Percentiles rank a stretch among this genome's conserved stretches.
phyloP scores from a whole-genome alignment of 495 filamentous ascomycete species.

The Aspergillus funiculosus region DNA sequence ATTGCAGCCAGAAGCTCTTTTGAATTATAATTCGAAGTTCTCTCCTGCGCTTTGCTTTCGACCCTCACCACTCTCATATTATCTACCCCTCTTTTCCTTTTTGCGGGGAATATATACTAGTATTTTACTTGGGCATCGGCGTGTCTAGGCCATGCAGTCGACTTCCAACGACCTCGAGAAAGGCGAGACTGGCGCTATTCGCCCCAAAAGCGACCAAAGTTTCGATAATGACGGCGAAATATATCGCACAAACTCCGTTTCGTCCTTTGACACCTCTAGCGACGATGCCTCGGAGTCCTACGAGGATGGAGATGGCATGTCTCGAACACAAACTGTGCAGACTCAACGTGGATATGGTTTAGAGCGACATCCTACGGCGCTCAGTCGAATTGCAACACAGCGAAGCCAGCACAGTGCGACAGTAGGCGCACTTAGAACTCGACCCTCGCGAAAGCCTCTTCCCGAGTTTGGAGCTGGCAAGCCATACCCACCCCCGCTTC shows the following conservation, averaged over 20 bases:
- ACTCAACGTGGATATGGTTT: slow-evolving; percentile 54
- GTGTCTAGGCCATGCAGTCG: slow-evolving; percentile 27
- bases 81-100: not conserved
- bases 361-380: slow-evolving; percentile 66
- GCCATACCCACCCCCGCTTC: slow-evolving; percentile 66
- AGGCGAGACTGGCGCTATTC: slow-evolving; percentile 9
- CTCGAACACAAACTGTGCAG: slow-evolving; percentile 43
- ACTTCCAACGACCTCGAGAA: slow-evolving; percentile 35
- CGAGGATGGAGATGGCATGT: slow-evolving; percentile 35
- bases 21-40: too few relatives aligned
- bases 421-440: slow-evolving; percentile 56
- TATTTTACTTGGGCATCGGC: too few relatives aligned
- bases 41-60: not conserved
- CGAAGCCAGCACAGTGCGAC: slow-evolving; percentile 69
- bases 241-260: slow-evolving; percentile 9
- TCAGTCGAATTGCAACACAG: slow-evolving; percentile 71
- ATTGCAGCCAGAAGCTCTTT: too few relatives aligned
- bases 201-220: slow-evolving; percentile 9
- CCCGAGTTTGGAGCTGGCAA: slow-evolving; percentile 66
- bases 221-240: slow-evolving; percentile 18
- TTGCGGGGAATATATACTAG: not conserved
- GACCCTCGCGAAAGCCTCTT: slow-evolving; percentile 50
- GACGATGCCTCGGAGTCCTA: slow-evolving; percentile 4
- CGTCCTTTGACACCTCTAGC: slow-evolving; percentile 21
- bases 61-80: not conserved